phyloP scores from a whole-genome alignment of 2,329 filamentous ascomycete genomes.

The Dactylonectria macrodidyma region DNA sequence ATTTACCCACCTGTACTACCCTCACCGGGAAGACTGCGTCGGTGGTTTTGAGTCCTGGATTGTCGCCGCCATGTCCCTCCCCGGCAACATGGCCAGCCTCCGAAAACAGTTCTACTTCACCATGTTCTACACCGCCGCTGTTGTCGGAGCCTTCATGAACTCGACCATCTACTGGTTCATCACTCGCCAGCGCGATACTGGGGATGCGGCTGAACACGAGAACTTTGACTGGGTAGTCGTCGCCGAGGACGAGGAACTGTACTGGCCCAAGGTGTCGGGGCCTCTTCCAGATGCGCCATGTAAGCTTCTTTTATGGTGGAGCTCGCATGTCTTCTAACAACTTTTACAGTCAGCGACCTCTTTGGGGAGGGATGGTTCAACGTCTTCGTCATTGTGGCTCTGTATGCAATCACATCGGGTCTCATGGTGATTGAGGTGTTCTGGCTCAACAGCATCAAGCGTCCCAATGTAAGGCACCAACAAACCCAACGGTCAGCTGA shows the following conservation, averaged over 20 bases:
- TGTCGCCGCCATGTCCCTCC: conserved; percentile 61
- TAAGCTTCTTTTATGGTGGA: conserved; percentile 25
- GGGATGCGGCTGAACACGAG: conserved; percentile 25
- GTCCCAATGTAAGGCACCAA: conserved; percentile 59
- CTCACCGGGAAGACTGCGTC: conserved; percentile 56
- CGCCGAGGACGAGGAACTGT: conserved; percentile 25
- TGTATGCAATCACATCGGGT: conserved; percentile 60
- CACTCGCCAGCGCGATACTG: conserved; percentile 51
- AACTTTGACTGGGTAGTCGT: conserved; percentile 4
- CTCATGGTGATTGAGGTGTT: conserved; percentile 63
- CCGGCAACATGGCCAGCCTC: conserved; percentile 57
- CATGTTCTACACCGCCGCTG: conserved; percentile 63
- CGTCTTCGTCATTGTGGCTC: conserved; percentile 61
- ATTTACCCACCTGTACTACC: conserved; percentile 66
- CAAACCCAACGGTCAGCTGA: background rate
- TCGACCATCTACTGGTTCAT: conserved; percentile 66
- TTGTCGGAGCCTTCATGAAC: conserved; percentile 65
- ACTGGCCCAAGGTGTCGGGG: conserved; percentile 28
- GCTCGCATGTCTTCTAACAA: conserved; percentile 35
- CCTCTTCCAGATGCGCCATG: conserved; percentile 42
- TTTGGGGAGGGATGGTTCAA: conserved; percentile 65
- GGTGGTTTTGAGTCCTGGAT: conserved; percentile 55
- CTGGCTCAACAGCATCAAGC: conserved; percentile 68
- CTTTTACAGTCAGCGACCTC: conserved; percentile 60
- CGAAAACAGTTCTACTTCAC: conserved; percentile 64